Conservation (phyloP, 352 stramenopile genomes). For the Peronospora belbahrii region DNA sequence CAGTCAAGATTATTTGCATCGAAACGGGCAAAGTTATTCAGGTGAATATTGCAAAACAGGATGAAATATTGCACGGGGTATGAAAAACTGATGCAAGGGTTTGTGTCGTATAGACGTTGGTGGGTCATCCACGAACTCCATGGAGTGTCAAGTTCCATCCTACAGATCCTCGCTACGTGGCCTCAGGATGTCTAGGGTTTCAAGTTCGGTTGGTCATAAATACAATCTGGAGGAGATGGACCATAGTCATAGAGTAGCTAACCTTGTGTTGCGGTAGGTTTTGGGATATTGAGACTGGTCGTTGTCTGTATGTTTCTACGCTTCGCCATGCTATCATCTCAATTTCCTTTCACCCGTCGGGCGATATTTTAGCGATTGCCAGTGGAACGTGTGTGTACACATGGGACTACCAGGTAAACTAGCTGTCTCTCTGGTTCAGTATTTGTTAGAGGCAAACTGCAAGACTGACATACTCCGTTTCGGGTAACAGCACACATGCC, state of each 20-base stretch:
- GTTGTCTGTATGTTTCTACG: conserved; percentile 91
- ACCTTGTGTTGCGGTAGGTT: conserved; percentile 33
- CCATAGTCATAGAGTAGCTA: background rate
- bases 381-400: conserved; percentile 92
- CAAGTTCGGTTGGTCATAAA: conserved; percentile 75
- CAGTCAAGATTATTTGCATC: conserved; percentile 96
- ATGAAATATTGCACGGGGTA: conserved; percentile 1
- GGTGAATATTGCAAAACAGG: conserved; percentile 22
- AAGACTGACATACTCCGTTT: conserved; percentile 1
- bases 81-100: conserved; percentile 1
- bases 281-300: conserved; percentile 83
- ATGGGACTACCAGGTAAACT: conserved; percentile 90
- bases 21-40: conserved; percentile 78
- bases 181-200: conserved; percentile 94
- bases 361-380: conserved; percentile 91
- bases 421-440: no score
- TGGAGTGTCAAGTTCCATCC: conserved; percentile 99
- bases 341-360: conserved; percentile 93
- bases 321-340: conserved; percentile 94
- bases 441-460: no score
- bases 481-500: conserved; percentile 52
- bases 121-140: conserved; percentile 79
- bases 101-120: conserved; percentile 49
- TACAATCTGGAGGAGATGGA: background rate
- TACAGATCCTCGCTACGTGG: conserved; percentile 88